Evolutionary conservation across 1,284 basidiomycete species (phyloP).

Genomic region (Moesziomyces aphidis): DNA sequence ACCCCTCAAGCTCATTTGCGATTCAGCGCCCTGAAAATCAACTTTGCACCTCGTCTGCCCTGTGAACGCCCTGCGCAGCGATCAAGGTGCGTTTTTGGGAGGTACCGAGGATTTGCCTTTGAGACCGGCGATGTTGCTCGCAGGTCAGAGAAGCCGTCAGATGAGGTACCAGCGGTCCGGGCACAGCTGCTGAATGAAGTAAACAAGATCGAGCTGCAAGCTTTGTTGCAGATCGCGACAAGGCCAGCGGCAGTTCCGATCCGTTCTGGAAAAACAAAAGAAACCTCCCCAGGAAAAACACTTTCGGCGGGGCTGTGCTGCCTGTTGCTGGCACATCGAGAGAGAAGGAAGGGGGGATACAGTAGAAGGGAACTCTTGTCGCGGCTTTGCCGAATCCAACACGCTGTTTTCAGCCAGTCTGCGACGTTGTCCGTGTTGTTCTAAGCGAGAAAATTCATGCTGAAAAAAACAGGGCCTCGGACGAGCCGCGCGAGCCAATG

Average conservation of each 20-base stretch:
- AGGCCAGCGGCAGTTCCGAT: not conserved
- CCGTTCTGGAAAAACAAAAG: not conserved
- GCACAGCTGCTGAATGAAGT: constrained; percentile 11
- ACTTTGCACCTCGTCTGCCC: too few relatives aligned
- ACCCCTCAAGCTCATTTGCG: too few relatives aligned
- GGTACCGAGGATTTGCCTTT: too few relatives aligned
- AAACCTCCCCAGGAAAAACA: too few relatives aligned
- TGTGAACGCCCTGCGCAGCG: too few relatives aligned
- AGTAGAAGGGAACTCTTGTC: not conserved
- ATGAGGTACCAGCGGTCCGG: not conserved
- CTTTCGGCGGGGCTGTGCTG: not conserved
- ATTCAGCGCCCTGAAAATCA: too few relatives aligned
- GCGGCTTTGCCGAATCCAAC: not conserved
- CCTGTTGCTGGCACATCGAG: not conserved
- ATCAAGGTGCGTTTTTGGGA: too few relatives aligned
- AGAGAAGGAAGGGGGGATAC: too few relatives aligned
- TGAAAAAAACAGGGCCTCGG: constrained; percentile 1
- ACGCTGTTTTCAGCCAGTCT: not conserved
- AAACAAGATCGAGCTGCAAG: not conserved
- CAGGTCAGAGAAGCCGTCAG: too few relatives aligned
- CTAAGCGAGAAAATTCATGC: constrained; percentile 15
- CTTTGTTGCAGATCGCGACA: constrained; percentile 1
- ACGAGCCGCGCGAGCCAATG: not conserved
- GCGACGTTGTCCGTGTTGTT: not conserved
- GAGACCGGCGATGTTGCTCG: too few relatives aligned